These are phyloP conservation scores for Raphidocelis subcapitata DNA, from an alignment of 139 green algal species.

Conservation along the genomic window DNA sequence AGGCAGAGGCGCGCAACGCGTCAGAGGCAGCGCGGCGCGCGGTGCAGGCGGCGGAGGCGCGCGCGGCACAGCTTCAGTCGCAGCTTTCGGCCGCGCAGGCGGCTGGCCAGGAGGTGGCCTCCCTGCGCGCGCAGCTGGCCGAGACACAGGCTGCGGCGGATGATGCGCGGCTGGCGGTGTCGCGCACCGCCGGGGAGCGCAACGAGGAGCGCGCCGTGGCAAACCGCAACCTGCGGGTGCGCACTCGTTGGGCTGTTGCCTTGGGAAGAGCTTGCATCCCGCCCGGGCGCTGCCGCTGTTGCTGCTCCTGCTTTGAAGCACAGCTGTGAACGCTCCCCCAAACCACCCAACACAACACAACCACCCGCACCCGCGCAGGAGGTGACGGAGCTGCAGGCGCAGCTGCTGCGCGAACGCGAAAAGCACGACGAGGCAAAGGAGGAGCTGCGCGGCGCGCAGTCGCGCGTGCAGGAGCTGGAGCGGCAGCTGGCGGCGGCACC, in stretches of 20 bases:
- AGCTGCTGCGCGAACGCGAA: background rate
- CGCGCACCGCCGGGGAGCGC: background rate
- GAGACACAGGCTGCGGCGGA: background rate
- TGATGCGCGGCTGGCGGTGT: background rate
- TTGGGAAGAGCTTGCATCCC: too few species aligned
- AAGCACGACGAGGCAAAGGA: background rate
- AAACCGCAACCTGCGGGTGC: background rate
- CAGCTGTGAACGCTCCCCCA: too few species aligned
- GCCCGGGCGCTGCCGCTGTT: background rate
- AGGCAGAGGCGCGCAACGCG: too few species aligned
- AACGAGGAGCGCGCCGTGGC: constrained; percentile 6
- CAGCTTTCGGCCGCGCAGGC: constrained; percentile 7
- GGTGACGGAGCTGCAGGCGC: background rate
- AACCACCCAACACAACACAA: too few species aligned
- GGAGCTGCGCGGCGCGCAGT: background rate
- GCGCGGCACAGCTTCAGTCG: background rate
- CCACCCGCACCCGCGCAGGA: too few species aligned
- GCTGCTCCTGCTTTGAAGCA: background rate
- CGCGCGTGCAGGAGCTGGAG: background rate
- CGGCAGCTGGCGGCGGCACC: background rate
- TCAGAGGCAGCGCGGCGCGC: too few species aligned
- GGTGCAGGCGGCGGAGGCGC: background rate
- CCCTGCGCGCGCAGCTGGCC: constrained; percentile 16
- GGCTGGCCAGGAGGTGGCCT: background rate
- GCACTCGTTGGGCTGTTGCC: too few species aligned